Percentiles rank a stretch among this genome's conserved stretches.
These are phyloP conservation scores for Limnanthes douglasii DNA, from an alignment of 345 rosid species.

Conservation along the genomic window DNA sequence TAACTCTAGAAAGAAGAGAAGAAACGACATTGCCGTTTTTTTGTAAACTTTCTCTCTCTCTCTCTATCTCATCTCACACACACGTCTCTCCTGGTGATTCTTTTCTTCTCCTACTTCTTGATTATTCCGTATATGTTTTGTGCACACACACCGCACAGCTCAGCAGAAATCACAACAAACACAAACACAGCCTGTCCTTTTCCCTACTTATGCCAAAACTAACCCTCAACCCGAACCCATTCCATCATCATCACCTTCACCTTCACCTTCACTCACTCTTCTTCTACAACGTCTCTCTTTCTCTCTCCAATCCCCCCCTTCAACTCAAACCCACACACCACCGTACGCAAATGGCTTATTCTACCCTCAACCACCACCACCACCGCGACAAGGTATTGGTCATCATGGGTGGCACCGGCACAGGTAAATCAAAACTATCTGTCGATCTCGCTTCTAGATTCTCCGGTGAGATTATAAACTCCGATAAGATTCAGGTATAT, in stretches of 20 bases:
- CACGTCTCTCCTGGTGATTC: no score
- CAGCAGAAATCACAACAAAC: no score
- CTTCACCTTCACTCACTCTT: conserved; percentile 1
- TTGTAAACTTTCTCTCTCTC: no score
- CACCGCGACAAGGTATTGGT: conserved; percentile 50
- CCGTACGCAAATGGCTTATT: conserved; percentile 7
- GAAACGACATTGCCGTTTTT: no score
- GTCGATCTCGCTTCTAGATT: conserved; percentile 51
- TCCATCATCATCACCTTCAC: neutral
- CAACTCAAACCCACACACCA: conserved; percentile 8
- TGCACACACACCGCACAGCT: no score
- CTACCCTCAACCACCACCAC: neutral
- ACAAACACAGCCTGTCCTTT: conserved; percentile 7
- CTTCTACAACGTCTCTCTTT: neutral
- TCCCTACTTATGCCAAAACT: neutral
- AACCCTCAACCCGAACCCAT: neutral
- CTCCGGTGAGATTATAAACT: conserved; percentile 56
- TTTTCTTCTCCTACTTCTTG: no score
- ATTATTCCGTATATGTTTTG: no score
- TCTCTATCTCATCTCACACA: no score
- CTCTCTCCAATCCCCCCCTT: neutral
- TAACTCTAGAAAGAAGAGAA: no score
- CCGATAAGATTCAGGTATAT: conserved; percentile 86
- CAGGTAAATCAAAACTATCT: conserved; percentile 71
- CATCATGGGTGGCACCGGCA: conserved; percentile 82